phyloP scores from a whole-genome alignment of 2,329 filamentous ascomycete genomes.

The Penicillium capsulatum region DNA sequence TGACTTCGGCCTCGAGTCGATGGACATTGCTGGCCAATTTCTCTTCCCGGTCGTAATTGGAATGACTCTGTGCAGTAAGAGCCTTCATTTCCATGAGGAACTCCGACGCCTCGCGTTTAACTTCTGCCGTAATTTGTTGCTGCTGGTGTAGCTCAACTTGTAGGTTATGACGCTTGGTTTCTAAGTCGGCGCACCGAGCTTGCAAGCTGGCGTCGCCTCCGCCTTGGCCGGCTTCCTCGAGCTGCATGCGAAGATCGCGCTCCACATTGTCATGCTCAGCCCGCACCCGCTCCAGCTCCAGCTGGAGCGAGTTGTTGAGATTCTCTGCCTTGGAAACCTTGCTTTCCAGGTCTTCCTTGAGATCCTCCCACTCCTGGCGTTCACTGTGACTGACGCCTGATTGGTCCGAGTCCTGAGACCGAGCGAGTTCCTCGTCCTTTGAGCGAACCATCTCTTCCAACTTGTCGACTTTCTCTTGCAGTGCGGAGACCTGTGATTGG shows the following conservation, averaged over 20 bases:
- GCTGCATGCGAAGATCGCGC: constrained; percentile 59
- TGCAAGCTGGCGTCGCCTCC: constrained; percentile 54
- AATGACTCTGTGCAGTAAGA: constrained; percentile 73
- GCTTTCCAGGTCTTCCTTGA: constrained; percentile 64
- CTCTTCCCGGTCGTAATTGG: constrained; percentile 76
- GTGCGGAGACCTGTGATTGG: constrained; percentile 67
- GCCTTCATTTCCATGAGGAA: constrained; percentile 86
- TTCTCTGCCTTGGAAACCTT: constrained; percentile 70
- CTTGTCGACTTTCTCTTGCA: constrained; percentile 68
- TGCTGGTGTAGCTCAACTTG: constrained; percentile 66
- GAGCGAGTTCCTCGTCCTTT: constrained; percentile 66
- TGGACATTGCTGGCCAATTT: constrained; percentile 71
- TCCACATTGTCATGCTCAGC: constrained; percentile 63
- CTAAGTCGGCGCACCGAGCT: constrained; percentile 55
- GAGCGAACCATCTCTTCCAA: constrained; percentile 66
- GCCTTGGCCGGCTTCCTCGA: constrained; percentile 45
- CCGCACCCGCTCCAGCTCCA: constrained; percentile 71
- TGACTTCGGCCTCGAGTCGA: constrained; percentile 74
- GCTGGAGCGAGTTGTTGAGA: constrained; percentile 73
- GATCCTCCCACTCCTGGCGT: constrained; percentile 64
- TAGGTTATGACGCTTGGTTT: constrained; percentile 62
- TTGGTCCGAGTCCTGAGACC: constrained; percentile 55
- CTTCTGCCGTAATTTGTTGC: constrained; percentile 78
- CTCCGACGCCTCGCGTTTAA: constrained; percentile 73
- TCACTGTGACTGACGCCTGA: constrained; percentile 54